These are phyloP conservation scores for Trichosporon faecale DNA, from an alignment of 1,284 basidiomycete genomes.

Conservation along the genomic window DNA sequence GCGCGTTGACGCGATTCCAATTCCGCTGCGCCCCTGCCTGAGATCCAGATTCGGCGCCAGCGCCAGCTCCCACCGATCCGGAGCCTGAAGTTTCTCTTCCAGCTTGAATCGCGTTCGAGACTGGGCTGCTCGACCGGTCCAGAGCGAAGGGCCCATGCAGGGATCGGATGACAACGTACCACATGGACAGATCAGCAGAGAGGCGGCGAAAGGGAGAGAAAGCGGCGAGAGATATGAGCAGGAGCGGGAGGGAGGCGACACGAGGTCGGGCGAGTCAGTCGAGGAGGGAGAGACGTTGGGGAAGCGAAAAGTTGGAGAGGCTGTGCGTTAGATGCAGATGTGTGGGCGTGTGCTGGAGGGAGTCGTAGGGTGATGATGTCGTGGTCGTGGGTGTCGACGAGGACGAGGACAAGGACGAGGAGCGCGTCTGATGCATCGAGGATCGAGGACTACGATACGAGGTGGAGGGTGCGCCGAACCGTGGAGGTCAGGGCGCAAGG, in stretches of 20 bases:
- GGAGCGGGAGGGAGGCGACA: no score
- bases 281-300: no score
- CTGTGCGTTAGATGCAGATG: background rate
- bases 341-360: background rate
- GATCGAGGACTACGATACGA: no score
- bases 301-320: no score
- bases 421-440: background rate
- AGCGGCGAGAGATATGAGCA: background rate
- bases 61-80: background rate
- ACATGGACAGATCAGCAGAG: background rate
- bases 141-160: background rate
- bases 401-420: no score
- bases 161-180: background rate
- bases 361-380: no score
- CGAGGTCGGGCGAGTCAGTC: background rate
- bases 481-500: background rate
- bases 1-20: background rate
- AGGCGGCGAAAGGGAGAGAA: background rate
- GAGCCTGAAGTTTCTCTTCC: background rate
- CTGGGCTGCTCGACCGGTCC: background rate
- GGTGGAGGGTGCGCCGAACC: background rate
- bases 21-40: background rate
- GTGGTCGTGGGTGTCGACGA: background rate
- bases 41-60: background rate
- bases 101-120: background rate